Evolutionary conservation across 176 grass and related monocot species (phyloP), one percentile per base, ranked within the genome.

Genomic region (Thalia dealbata): DNA sequence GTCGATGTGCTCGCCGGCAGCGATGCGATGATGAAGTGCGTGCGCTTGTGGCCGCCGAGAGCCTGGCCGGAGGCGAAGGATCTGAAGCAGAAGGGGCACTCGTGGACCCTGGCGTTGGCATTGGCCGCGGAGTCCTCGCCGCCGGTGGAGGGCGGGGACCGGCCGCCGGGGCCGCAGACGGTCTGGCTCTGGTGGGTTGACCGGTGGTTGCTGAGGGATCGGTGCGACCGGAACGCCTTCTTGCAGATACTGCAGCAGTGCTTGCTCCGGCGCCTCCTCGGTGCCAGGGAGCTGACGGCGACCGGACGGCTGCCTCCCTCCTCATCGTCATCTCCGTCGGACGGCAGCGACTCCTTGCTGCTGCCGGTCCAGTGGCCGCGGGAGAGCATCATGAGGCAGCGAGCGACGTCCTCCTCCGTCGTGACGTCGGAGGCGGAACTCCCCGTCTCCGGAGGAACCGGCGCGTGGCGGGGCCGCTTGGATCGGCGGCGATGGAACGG

Each of bases 41-140:
- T 74, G 22, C 87, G 82, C 83, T 97, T 97, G 80, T 97, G 93
- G 44, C 93, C 93, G 52, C 93, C 89, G 27, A 97, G 87, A 13
- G 87, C 93, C 59, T 97, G 93, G 7, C 89, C 93, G 55, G 93
- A 97, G 43, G 52, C 65, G 81, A 97, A 97, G 51, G 88, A 82
- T 46, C 82, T 83, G 68, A 78, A 85, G 84, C 93, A 97, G 87
- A 86, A 97, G 52, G 93, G 87, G 25, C 93, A 97, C 82, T 88
- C 82, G 82, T 96, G 89, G 58, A 86, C 50, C 73, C 79, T 65
- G 71, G 19, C 62, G 76, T 70, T 16, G 75, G 61, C 48, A 51
- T 70, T 38, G 63, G 55, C 79, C 58, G 16, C 41, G 64, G 22
- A 60, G 45, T 73, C 29, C 69, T 65, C 19, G 61, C 22, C 29